Base-by-base conservation (phyloP, 2,329 filamentous ascomycete species). In the Hymenotorrendiella dingleyae region DNA sequence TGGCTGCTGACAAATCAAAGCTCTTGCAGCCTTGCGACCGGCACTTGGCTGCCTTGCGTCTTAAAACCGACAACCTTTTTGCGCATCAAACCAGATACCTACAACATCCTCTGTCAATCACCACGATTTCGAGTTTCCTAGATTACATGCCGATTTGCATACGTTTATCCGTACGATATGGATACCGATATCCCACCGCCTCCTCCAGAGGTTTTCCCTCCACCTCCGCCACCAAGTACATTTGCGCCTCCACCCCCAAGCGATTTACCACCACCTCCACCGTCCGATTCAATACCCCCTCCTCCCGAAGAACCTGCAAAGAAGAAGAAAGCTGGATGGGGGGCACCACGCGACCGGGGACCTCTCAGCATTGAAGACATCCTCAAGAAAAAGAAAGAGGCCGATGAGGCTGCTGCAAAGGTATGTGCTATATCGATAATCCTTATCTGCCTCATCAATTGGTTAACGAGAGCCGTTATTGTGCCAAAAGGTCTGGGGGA, bases 301-400 rank as follows among this genome's bases (percentile, higher is more conserved):
- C 66, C 71, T 16, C 68, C 72, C 16, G 71, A 64, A 69, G 50
- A 55, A 24, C 49, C 46, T n/a, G 9, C 36, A 28, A 52, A 53
- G 40, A 61, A 73, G 54, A 76, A 77, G 58, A 77, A 79, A 55
- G 56, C 61, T 39, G 73, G 74, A 53, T 76, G 71, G 71, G 71
- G 69, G 10, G 54, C 65, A 17, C 47, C 59, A 29, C 48, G 55
- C 59, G 56, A 54, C 35, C 54, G 58, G 7, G 57, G 57, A 37
- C 85, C 85, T 7, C 69, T 94, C 36, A 90, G 87, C 60, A 82
- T 95, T 43, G 89, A 95, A 64, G 86, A 94, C 55, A 75, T 95
- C 4, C 67, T 95, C 17, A 79, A 80, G 53, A 84, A 90, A 67
- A 94, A 94, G 72, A 86, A 85, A 60, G 87, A 86, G 48, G 84